Base-by-base conservation (phyloP, 805 yeast species). In the Ogataea nakhonphanomensis region DNA sequence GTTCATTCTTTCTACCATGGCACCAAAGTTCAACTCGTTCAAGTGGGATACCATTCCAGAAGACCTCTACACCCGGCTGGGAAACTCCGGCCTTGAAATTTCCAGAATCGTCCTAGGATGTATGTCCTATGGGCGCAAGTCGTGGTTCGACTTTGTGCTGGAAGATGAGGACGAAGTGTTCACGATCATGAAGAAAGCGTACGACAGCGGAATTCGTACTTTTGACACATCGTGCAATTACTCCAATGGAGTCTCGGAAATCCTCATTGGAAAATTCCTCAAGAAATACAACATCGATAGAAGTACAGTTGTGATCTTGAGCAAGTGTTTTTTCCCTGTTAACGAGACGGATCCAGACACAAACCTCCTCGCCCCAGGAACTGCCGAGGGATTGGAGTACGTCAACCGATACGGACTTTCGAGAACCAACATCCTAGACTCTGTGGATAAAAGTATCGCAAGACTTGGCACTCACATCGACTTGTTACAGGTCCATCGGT, bases 401-500 rank as follows among this genome's bases (percentile, higher is more conserved):
- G 37, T 55, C 31, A 71, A 71, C 45, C 52, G 60, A 8, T 32
- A 48, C 28, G 78, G 79, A 7, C 50, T 71, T 5, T 67, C 73
- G 7, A 53, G 74, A 41, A 72, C 69, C 45, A 75, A 73, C 49
- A 66, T 74, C 20, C 44, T 71, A 17, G 74, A 70, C 37, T 74
- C 73, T 36, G 66, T 57, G 32, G 55, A 58, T 35, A 61, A 51
- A 4, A 67, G 74, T 4, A 69, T 66, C 14, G 58, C 61, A 43
- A 64, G 79, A 54, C 55, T 75, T 40, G 80, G 80, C 8, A 74
- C 79, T 3, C 69, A 73, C 49, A 67, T 74, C 33, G 79, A 75
- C 51, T 66, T 79, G 17, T 61, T 68, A 12, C 83, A 76, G 55
- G 74, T 79, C 50, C 84, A 79, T 56, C 58, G 84, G 40, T 57